Conservation (phyloP, 2,329 filamentous ascomycete genomes). For the Ceratocystis cacaofunesta region DNA sequence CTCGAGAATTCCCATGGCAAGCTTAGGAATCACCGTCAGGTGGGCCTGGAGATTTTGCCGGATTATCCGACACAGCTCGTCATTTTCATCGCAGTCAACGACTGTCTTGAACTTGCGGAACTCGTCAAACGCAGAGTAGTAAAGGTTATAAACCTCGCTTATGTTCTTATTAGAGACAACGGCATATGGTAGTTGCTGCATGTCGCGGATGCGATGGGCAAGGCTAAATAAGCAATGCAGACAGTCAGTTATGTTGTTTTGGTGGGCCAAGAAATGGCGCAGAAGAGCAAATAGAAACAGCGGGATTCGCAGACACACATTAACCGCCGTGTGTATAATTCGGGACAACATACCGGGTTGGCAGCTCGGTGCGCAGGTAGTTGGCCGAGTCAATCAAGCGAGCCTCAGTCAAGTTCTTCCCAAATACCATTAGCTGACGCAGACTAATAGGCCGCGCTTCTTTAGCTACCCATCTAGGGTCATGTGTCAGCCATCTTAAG, state of each 20-base stretch:
- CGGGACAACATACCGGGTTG: slow-evolving; percentile 46
- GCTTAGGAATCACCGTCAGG: slow-evolving; percentile 79
- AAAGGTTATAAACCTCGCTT: slow-evolving; percentile 87
- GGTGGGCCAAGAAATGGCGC: too few species aligned
- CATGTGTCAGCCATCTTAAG: slow-evolving; percentile 19
- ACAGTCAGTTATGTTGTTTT: not conserved
- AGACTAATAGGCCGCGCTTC: slow-evolving; percentile 92
- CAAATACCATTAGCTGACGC: slow-evolving; percentile 93
- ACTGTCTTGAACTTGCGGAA: slow-evolving; percentile 76
- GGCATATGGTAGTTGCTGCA: slow-evolving; percentile 89
- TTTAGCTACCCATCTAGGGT: slow-evolving; percentile 70
- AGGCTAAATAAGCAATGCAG: slow-evolving; percentile 37
- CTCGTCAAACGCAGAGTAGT: slow-evolving; percentile 89
- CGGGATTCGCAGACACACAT: not conserved
- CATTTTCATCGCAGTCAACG: slow-evolving; percentile 76
- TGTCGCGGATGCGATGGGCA: slow-evolving; percentile 87
- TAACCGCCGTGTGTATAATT: not conserved
- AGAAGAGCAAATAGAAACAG: too few species aligned
- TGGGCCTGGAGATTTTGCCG: slow-evolving; percentile 71
- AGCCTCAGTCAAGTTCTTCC: slow-evolving; percentile 76
- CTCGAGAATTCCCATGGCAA: slow-evolving; percentile 88
- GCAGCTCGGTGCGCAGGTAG: slow-evolving; percentile 90
- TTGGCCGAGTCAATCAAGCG: slow-evolving; percentile 89
- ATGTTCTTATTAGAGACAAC: slow-evolving; percentile 93
- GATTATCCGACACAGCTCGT: slow-evolving; percentile 67